Percentiles rank a stretch among this genome's conserved stretches.
Conservation (phyloP, 768 basidiomycete genomes). For the Trametopsis cervina region DNA sequence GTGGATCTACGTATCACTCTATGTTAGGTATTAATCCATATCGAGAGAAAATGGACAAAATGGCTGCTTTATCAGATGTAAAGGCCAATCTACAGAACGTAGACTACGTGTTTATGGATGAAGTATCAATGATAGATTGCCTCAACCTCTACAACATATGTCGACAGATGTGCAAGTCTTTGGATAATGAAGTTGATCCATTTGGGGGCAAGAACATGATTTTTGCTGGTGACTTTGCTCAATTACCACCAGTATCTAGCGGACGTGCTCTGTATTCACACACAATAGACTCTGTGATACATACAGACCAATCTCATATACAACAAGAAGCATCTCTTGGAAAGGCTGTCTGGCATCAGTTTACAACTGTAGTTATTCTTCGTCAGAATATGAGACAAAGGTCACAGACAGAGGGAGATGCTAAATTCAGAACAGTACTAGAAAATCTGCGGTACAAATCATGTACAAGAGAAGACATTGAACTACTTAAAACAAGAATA, state of each 20-base stretch:
- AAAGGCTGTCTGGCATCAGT: conserved; percentile 29
- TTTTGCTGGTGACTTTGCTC: conserved; percentile 38
- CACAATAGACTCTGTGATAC: conserved; percentile 4
- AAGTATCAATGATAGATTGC: conserved; percentile 35
- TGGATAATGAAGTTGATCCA: conserved; percentile 10
- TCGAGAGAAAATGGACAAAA: neutral
- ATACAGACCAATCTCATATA: neutral
- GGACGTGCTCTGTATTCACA: conserved; percentile 15
- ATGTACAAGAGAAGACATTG: conserved; percentile 32
- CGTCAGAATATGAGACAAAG: conserved; percentile 31
- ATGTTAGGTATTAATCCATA: conserved; percentile 7
- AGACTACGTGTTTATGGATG: conserved; percentile 35
- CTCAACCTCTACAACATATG: conserved; percentile 21
- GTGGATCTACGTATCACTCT: conserved; percentile 20
- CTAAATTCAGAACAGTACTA: conserved; percentile 22
- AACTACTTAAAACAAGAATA: conserved; percentile 24
- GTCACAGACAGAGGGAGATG: conserved; percentile 18
- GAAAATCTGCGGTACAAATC: conserved; percentile 34
- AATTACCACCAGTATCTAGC: conserved; percentile 27
- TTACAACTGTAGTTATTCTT: conserved; percentile 30
- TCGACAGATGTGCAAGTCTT: conserved; percentile 15
- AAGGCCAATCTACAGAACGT: conserved; percentile 19
- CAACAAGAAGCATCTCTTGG: conserved; percentile 20
- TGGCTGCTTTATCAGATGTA: neutral
- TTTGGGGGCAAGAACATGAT: conserved; percentile 35